Base-by-base conservation (phyloP, 179 eudicot genomes). In the Drosera spatulata region DNA sequence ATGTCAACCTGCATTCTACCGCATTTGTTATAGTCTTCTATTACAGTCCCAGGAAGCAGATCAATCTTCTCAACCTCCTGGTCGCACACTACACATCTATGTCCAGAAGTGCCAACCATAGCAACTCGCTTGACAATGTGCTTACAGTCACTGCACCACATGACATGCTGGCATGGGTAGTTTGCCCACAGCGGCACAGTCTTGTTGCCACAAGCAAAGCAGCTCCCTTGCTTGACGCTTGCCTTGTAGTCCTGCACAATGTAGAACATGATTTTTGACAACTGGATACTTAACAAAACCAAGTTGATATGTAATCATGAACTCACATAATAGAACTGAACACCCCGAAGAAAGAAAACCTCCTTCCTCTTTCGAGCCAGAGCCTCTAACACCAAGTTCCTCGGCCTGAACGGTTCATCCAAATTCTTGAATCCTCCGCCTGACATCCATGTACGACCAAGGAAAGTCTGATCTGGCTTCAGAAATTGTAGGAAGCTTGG, bases 81-180 rank as follows among this genome's bases (percentile, higher is more conserved):
- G 53, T 75, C 79, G 59, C 79, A 75, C 54, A 75, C 33, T 14
- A 75, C 75, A 52, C 79, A 75, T 50, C 63, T 71, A 68, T 75
- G 79, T 50, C 49, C 53, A 3, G 51, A 53, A 48, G 79, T 62
- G 33, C 79, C 75, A 60, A 67, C 63, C 44, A 65, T 61, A 45
- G 75, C 75, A 10, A 70, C 57, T 38, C 53, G 47, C 72, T 56
- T 63, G 56, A 69, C 75, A 12, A 67, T 62, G 22, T 51, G 45
- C 61, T 67, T 75, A 75, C 79, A 75, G 63, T 67, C 72, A 6
- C 61, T 61, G 38, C 79, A 75, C 79, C 79, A 75, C 64, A 75
- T 39, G 11, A 64, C 51, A 61, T 75, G 79, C 42, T 67, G 61
- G 70, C 79, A 75, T n/a, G 79, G 79, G 54, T 75, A 71, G 61